Evolutionary conservation across 2,329 filamentous ascomycete species (phyloP).

Genomic region (Fusarium coicis): DNA sequence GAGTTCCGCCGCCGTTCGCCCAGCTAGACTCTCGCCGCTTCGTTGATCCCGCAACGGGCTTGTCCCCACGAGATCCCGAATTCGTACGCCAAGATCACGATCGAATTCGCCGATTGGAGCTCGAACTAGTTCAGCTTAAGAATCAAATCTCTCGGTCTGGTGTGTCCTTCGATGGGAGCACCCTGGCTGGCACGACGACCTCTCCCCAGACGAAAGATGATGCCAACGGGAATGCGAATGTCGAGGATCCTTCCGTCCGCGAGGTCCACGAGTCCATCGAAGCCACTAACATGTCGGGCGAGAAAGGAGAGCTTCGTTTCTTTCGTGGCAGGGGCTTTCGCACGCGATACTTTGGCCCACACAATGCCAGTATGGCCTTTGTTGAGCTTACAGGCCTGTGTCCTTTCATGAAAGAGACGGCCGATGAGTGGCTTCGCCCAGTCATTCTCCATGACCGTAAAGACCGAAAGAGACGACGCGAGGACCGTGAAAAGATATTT

Average conservation of each 20-base stretch:
- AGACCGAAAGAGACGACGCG: constrained; percentile 64
- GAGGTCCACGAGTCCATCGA: constrained; percentile 55
- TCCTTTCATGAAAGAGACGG: constrained; percentile 71
- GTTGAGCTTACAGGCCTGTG: constrained; percentile 67
- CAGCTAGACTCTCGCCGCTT: constrained; percentile 54
- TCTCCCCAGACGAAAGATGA: constrained; percentile 61
- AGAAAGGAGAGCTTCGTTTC: constrained; percentile 66
- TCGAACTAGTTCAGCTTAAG: constrained; percentile 68
- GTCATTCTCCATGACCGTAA: constrained; percentile 66
- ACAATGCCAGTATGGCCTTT: constrained; percentile 70
- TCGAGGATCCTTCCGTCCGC: constrained; percentile 48
- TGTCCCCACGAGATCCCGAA: constrained; percentile 51
- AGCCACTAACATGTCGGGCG: constrained; percentile 53
- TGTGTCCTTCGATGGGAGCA: constrained; percentile 62
- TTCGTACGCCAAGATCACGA: constrained; percentile 62
- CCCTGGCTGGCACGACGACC: constrained; percentile 56
- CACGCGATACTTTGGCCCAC: constrained; percentile 68
- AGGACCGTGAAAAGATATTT: constrained; percentile 63
- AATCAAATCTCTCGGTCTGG: constrained; percentile 59
- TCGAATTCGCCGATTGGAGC: constrained; percentile 67
- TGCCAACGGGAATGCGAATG: constrained; percentile 44
- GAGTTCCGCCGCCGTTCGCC: constrained; percentile 56
- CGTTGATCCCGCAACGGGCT: constrained; percentile 44
- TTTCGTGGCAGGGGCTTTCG: constrained; percentile 69
- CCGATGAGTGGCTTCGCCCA: constrained; percentile 69